Base-by-base conservation (phyloP, 164 flowering plant species). In the Platanus orientalis region DNA sequence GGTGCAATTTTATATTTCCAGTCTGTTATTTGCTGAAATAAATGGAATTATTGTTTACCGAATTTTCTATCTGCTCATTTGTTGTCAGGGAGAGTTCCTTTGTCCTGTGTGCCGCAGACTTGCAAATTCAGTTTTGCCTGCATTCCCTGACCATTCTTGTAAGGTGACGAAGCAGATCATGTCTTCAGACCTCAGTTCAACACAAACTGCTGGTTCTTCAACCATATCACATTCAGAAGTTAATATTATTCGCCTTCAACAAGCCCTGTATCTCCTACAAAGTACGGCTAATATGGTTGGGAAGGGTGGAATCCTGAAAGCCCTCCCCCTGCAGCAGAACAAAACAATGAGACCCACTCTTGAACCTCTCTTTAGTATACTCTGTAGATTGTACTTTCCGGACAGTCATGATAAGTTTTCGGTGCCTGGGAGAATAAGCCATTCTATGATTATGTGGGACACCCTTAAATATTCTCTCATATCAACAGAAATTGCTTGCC, bases 91-190 rank as follows among this genome's bases (percentile, higher is more conserved):
- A 26, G 97, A 94, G 71, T 88, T 94, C 64, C 84, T 91, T 7
- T 94, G 98, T 69, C 98, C 98, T 28, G 90, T 87, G 45, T 94
- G 98, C 65, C 92, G 98, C 7, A 83, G 86, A 49, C 84, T 94
- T 58, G 91, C 91, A 56, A 94, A 91, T 71, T 87, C 90, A 30
- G 80, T 84, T 58, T 73, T 94, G 80, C 96, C 99, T 32, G 77
- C 80, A 54, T 26, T 74, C 24, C 77, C 83, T 58, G 69, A 68
- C 25, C 72, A 75, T 64, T 53, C 60, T 29, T 60, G 32, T 54
- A 72, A 73, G 67, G 62, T 58, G 52, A 55, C 62, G 62, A 73
- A 63, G 69, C 72, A 61, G 53, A 69, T 58, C 7, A 30, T 55
- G 30, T 39, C 27, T 57, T 54, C 77, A 20, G 52, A 58, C 19